These are phyloP conservation scores for Yamadazyma buinensis DNA, from an alignment of 1,139 yeast genomes.

Conservation along the genomic window DNA sequence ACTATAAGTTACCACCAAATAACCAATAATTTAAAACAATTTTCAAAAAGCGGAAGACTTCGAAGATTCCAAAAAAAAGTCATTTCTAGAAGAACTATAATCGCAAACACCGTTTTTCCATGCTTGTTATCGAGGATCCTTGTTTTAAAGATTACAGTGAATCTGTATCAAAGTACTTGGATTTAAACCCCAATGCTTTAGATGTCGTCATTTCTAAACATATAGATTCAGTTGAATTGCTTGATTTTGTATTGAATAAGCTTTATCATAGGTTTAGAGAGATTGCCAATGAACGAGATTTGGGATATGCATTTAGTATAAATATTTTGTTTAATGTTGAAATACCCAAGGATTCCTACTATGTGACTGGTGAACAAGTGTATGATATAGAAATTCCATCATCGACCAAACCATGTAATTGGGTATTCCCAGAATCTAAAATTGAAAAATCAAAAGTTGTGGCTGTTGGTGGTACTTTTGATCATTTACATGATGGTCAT, in stretches of 20 bases:
- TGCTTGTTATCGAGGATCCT: slow-evolving; percentile 22
- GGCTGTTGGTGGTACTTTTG: slow-evolving; percentile 96
- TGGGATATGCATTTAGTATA: slow-evolving; percentile 27
- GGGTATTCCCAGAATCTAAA: neutral
- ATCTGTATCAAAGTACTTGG: slow-evolving; percentile 18
- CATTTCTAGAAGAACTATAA: no score
- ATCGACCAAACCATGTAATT: neutral
- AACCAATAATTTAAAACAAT: no score
- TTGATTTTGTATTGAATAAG: slow-evolving; percentile 25
- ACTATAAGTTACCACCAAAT: no score
- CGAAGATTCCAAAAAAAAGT: no score
- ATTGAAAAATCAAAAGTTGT: slow-evolving; percentile 3
- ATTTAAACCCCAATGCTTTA: slow-evolving; percentile 11
- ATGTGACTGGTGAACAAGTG: neutral
- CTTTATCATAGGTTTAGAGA: slow-evolving; percentile 25
- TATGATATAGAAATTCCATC: neutral
- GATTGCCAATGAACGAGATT: slow-evolving; percentile 17
- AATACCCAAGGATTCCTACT: neutral
- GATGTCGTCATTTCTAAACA: slow-evolving; percentile 22
- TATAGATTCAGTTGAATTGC: slow-evolving; percentile 17
- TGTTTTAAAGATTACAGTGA: slow-evolving; percentile 19
- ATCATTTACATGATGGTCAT: slow-evolving; percentile 95
- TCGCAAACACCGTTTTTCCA: no score
- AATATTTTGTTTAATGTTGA: slow-evolving; percentile 27
- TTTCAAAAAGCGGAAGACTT: no score